Evolutionary conservation across 345 rosid genomes (phyloP).

Genomic region (Carallia brachiata): DNA sequence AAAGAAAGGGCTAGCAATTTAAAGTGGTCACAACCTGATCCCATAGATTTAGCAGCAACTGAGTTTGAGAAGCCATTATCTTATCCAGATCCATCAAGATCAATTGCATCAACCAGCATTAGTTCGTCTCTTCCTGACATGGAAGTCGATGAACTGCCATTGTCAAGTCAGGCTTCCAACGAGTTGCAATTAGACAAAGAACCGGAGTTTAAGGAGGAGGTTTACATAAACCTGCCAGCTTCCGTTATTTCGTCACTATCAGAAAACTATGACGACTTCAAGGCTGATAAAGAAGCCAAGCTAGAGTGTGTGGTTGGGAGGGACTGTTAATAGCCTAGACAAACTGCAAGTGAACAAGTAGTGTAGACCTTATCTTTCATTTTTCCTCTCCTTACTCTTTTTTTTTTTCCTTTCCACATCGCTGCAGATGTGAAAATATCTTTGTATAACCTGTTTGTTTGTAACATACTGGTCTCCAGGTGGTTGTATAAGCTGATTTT

Average conservation of each 20-base stretch:
- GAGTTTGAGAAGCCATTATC: conserved; percentile 28
- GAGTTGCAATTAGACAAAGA: conserved; percentile 30
- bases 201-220: conserved; percentile 24
- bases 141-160: conserved; percentile 56
- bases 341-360: conserved; percentile 8
- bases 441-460: conserved; percentile 12
- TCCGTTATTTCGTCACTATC: conserved; percentile 18
- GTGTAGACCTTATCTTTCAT: background rate
- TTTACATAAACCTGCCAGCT: conserved; percentile 2
- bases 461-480: background rate
- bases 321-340: conserved; percentile 22
- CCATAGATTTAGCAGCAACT: conserved; percentile 35
- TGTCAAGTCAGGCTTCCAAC: conserved; percentile 42
- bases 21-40: conserved; percentile 68
- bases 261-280: conserved; percentile 56
- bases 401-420: background rate
- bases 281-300: conserved; percentile 73
- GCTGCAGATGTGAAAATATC: background rate
- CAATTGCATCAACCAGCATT: conserved; percentile 40
- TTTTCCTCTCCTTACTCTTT: background rate
- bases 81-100: conserved; percentile 23
- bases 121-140: conserved; percentile 36
- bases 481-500: background rate
- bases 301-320: conserved; percentile 79
- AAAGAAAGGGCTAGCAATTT: conserved; percentile 68